A percentile compares a stretch with the other conserved stretches of the same genome.
phyloP scores from a whole-genome alignment of 176 grass and related monocot species.

The Carex myosuroides region DNA sequence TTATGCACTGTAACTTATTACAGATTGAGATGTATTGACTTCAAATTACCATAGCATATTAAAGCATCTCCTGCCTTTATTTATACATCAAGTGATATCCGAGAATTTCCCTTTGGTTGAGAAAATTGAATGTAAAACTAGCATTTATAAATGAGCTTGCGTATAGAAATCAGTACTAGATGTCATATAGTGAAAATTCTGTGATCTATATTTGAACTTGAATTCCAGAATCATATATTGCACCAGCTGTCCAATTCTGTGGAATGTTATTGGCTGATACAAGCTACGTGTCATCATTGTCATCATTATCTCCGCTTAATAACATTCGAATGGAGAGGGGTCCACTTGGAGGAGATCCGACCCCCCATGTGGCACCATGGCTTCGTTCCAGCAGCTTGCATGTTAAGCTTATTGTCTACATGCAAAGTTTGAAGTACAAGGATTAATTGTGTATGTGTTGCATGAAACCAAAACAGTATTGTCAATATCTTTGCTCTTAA shows the following conservation, averaged over 20 bases:
- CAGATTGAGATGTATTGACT: background rate
- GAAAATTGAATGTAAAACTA: background rate
- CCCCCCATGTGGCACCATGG: slow-evolving; percentile 58
- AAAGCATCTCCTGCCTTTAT: background rate
- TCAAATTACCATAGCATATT: background rate
- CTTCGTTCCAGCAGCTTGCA: slow-evolving; percentile 52
- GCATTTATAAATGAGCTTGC: background rate
- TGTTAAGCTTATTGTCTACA: slow-evolving; percentile 55
- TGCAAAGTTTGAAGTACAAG: background rate
- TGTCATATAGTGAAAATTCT: background rate
- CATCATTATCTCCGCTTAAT: slow-evolving; percentile 28
- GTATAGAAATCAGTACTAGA: background rate
- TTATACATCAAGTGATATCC: background rate
- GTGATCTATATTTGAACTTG: slow-evolving; percentile 35
- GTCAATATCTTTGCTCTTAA: background rate
- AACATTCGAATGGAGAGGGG: slow-evolving; percentile 60
- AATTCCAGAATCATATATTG: slow-evolving; percentile 53
- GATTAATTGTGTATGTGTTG: background rate
- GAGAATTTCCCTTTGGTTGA: background rate
- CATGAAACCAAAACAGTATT: too few species aligned
- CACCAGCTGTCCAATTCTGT: slow-evolving; percentile 55
- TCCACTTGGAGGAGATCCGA: slow-evolving; percentile 40
- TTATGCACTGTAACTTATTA: too few species aligned
- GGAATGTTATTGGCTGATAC: slow-evolving; percentile 46
- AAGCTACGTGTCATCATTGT: slow-evolving; percentile 28